Evolutionary conservation across 2,329 filamentous ascomycete species (phyloP), one percentile per base, ranked within the genome.

Genomic region (Aspergillus caelatus): DNA sequence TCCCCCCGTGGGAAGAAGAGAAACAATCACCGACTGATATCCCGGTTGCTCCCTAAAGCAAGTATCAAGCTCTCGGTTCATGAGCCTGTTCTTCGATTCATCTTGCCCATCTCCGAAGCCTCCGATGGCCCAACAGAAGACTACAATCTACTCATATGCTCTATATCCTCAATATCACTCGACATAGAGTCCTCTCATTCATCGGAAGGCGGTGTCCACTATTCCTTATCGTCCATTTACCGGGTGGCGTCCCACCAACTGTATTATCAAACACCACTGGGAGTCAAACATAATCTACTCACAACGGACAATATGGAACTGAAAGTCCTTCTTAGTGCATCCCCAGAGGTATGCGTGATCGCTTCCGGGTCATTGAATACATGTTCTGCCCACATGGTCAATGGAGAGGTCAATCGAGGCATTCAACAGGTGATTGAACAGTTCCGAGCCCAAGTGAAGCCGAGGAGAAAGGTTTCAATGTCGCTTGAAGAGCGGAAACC

Each of bases 171-270:
- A 0, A 88, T 98, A 43, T 96, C 94, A 0, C 81, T 98, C 26
- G 95, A 99, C 72, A 85, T 96, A 55, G 95, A 99, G 74, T 97
- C 95, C 0, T 97, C 93, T n/a, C 95, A 99, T 78, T 95, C 93
- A 3, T 84, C 90, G 0, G 87, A 92, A 41, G 91, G 91, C 62
- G 91, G 96, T 39, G 81, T 93, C 4, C 91, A 97, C 74, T 99
- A 99, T 77, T 92, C 91, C 6, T 81, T 99, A 1, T 88, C 89
- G 16, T 93, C 93, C 0, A 91, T 91, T 4, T 88, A 96, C 74
- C 86, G 95, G 53, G 82, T 98, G 62, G 90, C 94, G 66, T 91
- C 92, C 0, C 93, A 97, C 74, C 88, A 93, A 67, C 84, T 99
- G 1, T 99, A 98, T 77, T 99, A 99, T 74, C 96, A 97, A 74